Evolutionary conservation across 148 eudicot species (phyloP), one percentile per base, ranked within the genome.

Genomic region (Salicornia ramosissima): DNA sequence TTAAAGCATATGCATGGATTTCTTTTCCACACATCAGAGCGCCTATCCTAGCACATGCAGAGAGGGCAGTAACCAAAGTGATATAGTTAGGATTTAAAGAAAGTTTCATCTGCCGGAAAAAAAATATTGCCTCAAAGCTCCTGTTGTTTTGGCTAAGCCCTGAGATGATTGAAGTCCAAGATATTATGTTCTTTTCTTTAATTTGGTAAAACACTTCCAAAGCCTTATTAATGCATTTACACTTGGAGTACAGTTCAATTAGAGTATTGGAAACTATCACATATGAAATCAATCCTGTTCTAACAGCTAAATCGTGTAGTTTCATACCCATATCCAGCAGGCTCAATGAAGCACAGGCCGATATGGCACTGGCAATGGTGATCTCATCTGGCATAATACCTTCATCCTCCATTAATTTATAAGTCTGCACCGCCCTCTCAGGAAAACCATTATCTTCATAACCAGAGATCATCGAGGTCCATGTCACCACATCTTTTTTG

Each of bases 401-500:
- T 80, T 86, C 86, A 1, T 19, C 58, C 79, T 85, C 88, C 96
- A 93, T 90, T 75, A 65, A 47, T 65, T 69, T 76, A 54, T 90
- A 93, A 25, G 86, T 85, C 50, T 86, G 79, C 55, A 93, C 68
- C 24, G 95, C 95, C 71, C 80, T 86, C 3, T 83, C 81, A 65
- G 87, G 85, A 55, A 90, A 79, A 24, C 87, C 86, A 66, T 84
- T 90, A 59, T 74, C 75, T 68, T 84, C 91, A 73, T 86, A 93
- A 65, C 92, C 87, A 31, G 92, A 85, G 67, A 93, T 93, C 98
- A 93, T 88, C 12, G 96, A 67, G 5, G 96, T 93, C 98, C 98
- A 90, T 19, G 98, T 86, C 25, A 93, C 84, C 60, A 93, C 82
- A 78, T 93, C 96, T 72, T 82, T 90, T 72, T 82, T 90, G 45